Evolutionary conservation across 257 asterid genomes (phyloP).

Genomic region (Thymus quinquecostatus): DNA sequence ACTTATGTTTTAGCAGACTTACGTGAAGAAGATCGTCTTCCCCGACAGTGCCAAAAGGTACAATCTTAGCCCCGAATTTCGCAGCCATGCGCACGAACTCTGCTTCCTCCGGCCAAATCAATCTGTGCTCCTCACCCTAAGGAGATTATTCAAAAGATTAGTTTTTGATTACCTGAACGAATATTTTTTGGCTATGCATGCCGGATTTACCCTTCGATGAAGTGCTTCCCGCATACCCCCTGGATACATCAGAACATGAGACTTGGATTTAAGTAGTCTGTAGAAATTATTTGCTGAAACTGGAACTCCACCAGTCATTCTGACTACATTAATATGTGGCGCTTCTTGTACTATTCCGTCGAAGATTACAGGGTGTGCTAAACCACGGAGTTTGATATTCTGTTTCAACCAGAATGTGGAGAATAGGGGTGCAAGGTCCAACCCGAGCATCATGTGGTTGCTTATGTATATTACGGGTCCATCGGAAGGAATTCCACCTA

Average conservation of each 20-base stretch:
- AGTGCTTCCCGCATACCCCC: constrained; percentile 30
- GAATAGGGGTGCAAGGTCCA: background rate
- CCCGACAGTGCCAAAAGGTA: constrained; percentile 33
- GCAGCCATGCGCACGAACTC: constrained; percentile 34
- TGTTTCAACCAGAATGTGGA: constrained; percentile 1
- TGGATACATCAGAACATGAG: constrained; percentile 30
- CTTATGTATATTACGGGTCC: constrained; percentile 24
- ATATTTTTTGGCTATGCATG: background rate
- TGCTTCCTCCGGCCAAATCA: constrained; percentile 26
- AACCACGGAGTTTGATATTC: constrained; percentile 3
- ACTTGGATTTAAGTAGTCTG: constrained; percentile 12
- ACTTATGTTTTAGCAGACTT: background rate
- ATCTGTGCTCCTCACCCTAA: constrained; percentile 26
- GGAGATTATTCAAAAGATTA: background rate
- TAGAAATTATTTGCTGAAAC: constrained; percentile 21
- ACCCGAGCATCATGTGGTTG: constrained; percentile 28
- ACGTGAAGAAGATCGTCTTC: constrained; percentile 32
- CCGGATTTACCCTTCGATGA: constrained; percentile 22
- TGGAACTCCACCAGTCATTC: constrained; percentile 25
- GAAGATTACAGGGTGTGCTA: constrained; percentile 25
- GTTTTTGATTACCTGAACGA: background rate
- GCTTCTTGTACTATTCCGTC: background rate
- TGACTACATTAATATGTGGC: background rate
- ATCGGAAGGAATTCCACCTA: constrained; percentile 26
- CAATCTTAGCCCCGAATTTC: constrained; percentile 27